phyloP scores from a whole-genome alignment of 805 yeast genomes.

The Candida sonorensis region DNA sequence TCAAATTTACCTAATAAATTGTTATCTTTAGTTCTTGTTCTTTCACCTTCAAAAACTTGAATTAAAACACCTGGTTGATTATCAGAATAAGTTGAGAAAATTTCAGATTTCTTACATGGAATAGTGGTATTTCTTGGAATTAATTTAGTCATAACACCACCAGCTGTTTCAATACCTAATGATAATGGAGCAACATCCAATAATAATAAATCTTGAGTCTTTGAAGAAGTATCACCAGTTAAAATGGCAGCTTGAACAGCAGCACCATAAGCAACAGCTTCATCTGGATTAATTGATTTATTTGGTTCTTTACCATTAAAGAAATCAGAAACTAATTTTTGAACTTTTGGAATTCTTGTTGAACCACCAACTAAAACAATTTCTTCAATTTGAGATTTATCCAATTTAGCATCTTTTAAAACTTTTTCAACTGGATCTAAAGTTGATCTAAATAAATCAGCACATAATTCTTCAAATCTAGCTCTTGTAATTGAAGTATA shows the following conservation, averaged over 20 bases:
- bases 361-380: slow-evolving; percentile 97
- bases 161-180: slow-evolving; percentile 77
- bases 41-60: slow-evolving; percentile 94
- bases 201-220: slow-evolving; percentile 90
- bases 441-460: slow-evolving; percentile 88
- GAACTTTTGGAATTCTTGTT: slow-evolving; percentile 96
- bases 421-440: slow-evolving; percentile 94
- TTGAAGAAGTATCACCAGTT: slow-evolving; percentile 92
- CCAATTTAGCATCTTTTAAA: slow-evolving; percentile 81
- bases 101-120: slow-evolving; percentile 68
- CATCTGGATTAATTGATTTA: slow-evolving; percentile 96
- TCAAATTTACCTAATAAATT: slow-evolving; percentile 84
- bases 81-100: slow-evolving; percentile 77
- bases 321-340: slow-evolving; percentile 91
- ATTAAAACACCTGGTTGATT: slow-evolving; percentile 87
- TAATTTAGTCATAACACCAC: slow-evolving; percentile 75
- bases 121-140: slow-evolving; percentile 74
- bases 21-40: slow-evolving; percentile 91
- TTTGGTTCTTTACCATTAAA: slow-evolving; percentile 97
- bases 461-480: slow-evolving; percentile 94
- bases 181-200: slow-evolving; percentile 95
- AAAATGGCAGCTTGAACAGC: slow-evolving; percentile 97
- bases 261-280: slow-evolving; percentile 99
- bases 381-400: slow-evolving; percentile 86
- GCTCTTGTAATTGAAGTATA: slow-evolving; percentile 96